These are phyloP conservation scores for Lentinula boryana DNA, from an alignment of 768 basidiomycete genomes.

Conservation along the genomic window DNA sequence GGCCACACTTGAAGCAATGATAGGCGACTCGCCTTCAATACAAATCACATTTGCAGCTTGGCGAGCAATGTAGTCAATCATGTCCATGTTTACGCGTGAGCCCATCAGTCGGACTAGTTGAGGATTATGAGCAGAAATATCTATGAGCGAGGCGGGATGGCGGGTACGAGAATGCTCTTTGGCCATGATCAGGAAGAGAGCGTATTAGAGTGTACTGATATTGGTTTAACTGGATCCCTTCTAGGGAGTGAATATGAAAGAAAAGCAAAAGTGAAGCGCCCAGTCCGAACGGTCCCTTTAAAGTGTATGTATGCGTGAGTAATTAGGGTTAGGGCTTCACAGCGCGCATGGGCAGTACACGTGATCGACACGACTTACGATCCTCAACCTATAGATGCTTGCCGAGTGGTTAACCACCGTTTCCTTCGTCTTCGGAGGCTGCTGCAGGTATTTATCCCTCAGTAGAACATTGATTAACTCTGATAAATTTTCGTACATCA, in stretches of 20 bases:
- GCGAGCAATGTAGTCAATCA: conserved; percentile 82
- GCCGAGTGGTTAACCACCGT: conserved; percentile 56
- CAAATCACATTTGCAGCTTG: conserved; percentile 72
- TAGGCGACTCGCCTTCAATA: conserved; percentile 47
- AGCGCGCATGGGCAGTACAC: background rate
- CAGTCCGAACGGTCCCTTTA: background rate
- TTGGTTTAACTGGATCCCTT: conserved; percentile 9
- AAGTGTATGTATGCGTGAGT: background rate
- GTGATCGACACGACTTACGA: background rate
- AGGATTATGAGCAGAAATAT: conserved; percentile 70
- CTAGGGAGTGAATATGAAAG: conserved; percentile 6
- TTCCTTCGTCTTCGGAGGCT: conserved; percentile 81
- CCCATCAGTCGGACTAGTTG: conserved; percentile 75
- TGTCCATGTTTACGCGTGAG: conserved; percentile 72
- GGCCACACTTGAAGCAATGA: conserved; percentile 21
- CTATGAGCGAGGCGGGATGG: conserved; percentile 81
- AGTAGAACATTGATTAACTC: background rate
- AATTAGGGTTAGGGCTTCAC: background rate
- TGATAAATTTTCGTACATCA: background rate
- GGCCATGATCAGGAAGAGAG: conserved; percentile 6
- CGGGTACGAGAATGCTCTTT: conserved; percentile 14
- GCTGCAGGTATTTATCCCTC: conserved; percentile 55
- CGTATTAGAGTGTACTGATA: conserved; percentile 5
- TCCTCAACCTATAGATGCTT: background rate
- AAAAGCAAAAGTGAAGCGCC: background rate